Percentiles rank a stretch among this genome's conserved stretches.
Evolutionary conservation across 306 rosid species (phyloP).

Genomic region (Hippophae gyantsensis): DNA sequence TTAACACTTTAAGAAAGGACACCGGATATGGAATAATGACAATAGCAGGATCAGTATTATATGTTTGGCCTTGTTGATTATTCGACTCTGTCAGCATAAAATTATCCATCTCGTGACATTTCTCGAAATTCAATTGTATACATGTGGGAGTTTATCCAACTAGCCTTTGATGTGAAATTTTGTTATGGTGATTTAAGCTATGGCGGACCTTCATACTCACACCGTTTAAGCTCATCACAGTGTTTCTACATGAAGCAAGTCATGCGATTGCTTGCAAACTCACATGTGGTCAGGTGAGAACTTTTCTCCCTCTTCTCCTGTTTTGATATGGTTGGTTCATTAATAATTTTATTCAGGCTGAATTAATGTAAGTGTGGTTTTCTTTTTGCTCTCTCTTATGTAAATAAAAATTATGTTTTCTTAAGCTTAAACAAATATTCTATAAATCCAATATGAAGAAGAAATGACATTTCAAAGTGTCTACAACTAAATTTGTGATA

Average conservation of each 20-base stretch:
- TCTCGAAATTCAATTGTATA: not conserved
- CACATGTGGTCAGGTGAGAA: constrained; percentile 79
- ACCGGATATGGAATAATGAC: too few species aligned
- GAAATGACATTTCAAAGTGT: not conserved
- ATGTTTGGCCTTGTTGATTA: too few species aligned
- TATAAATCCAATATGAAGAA: not conserved
- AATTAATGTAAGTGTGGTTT: not conserved
- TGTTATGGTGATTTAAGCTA: constrained; percentile 45
- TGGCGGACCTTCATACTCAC: constrained; percentile 86
- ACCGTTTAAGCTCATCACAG: constrained; percentile 94
- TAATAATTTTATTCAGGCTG: not conserved
- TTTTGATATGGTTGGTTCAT: constrained; percentile 1
- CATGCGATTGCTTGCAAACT: constrained; percentile 91
- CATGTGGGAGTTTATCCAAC: not conserved
- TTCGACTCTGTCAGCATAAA: too few species aligned
- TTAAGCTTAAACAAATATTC: too few species aligned
- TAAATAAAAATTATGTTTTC: too few species aligned
- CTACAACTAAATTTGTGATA: not conserved
- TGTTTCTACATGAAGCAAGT: constrained; percentile 88
- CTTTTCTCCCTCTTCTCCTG: not conserved
- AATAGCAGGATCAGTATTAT: too few species aligned
- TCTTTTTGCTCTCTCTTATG: not conserved
- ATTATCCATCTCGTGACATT: too few species aligned
- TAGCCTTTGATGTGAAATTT: constrained; percentile 18
- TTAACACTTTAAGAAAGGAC: too few species aligned